Evolutionary conservation across 371 early-diverging fungal genomes (phyloP), one percentile per base, ranked within the genome.

Genomic region (Mortierella sp.): DNA sequence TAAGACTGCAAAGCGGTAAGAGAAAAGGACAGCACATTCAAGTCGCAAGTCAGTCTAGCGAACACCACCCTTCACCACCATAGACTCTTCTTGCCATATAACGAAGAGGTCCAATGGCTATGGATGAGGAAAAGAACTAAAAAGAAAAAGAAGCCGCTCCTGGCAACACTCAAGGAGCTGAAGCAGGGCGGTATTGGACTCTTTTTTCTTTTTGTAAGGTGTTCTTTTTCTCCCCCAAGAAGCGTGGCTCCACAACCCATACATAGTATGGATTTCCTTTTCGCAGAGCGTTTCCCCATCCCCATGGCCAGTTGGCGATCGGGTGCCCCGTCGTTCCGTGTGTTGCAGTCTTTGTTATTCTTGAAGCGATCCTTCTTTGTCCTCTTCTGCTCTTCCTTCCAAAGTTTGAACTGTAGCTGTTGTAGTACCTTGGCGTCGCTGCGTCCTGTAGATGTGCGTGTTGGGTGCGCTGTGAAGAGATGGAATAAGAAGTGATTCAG

Each of bases 251-350:
- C 57, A 28, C 57, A 61, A 28, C 6, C 61, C 61, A 61, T 34
- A 16, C 14, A 14, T 4, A 1, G 16, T 61, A 34, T 61, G 64
- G 64, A 34, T 28, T 61, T 34, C 64, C 64, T 61, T 61, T 34
- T 34, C 67, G 10, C 67, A 67, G 34, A 40, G 64, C 24, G 19
- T 10, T 24, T 11, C 24, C 64, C 40, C 43, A 37, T 67, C 67
- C 34, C 67, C 67, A 67, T 67, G 67, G 67, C 67, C 21, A 67
- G 19, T 67, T 67, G 67, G 43, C 67, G 24, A 67, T 40, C 10
- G 37, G 67, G 43, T 24, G 37, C 67, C 43, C 34, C 67, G 43
- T 67, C 37, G 24, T 67, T 37, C 67, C 67, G 16, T 61, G 16
- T 0, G 19, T 37, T 21, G 40, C 43, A 67, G 67, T 67, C 34